Evolutionary conservation across 176 grass and related monocot species (phyloP).

Genomic region (Eleusine indica): DNA sequence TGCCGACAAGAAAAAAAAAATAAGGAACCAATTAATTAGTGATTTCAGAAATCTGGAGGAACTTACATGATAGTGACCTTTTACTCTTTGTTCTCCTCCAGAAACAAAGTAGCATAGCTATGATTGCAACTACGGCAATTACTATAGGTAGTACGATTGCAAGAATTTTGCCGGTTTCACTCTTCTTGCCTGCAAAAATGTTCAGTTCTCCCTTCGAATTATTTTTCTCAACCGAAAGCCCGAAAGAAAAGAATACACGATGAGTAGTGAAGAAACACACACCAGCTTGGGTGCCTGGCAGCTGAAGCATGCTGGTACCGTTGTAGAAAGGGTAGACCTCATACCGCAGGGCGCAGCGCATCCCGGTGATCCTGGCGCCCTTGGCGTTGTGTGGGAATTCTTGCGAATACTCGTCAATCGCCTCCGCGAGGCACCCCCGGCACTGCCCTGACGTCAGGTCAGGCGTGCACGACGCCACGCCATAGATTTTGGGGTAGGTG

Average conservation of each 20-base stretch:
- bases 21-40: too few relatives aligned
- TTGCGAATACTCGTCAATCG: not conserved
- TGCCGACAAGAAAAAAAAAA: too few relatives aligned
- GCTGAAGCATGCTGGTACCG: conserved; percentile 9
- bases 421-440: conserved; percentile 22
- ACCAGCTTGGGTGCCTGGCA: too few relatives aligned
- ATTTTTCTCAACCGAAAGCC: too few relatives aligned
- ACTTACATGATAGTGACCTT: conserved; percentile 32
- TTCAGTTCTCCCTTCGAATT: not conserved
- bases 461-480: conserved; percentile 48
- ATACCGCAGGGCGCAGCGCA: conserved; percentile 46
- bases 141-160: conserved; percentile 36
- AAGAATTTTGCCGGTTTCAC: conserved; percentile 27
- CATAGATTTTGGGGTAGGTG: not conserved
- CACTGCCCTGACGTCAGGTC: conserved; percentile 39
- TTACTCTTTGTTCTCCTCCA: conserved; percentile 40
- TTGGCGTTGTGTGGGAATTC: not conserved
- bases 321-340: conserved; percentile 45
- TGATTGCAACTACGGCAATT: conserved; percentile 16
- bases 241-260: too few relatives aligned
- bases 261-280: too few relatives aligned
- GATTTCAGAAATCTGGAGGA: not conserved
- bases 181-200: conserved; percentile 41
- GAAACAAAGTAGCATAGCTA: conserved; percentile 13
- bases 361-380: conserved; percentile 25